Evolutionary conservation across 768 basidiomycete genomes (phyloP), one percentile per base, ranked within the genome.

Genomic region (Tricholoma sp.): DNA sequence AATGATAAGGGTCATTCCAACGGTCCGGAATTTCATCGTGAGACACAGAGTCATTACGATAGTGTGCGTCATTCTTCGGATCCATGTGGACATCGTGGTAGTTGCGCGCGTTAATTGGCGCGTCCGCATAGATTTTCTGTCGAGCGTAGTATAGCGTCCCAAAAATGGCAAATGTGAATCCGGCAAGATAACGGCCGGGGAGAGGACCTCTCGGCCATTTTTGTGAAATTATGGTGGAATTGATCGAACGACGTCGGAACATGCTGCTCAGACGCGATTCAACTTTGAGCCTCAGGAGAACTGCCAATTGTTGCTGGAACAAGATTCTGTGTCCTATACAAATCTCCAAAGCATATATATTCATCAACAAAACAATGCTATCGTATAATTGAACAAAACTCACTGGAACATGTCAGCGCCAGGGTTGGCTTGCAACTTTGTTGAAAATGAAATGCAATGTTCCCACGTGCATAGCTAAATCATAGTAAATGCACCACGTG

Each of bases 71-170:
- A 16, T 53, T 4, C 14, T 11, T 7, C 2, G 37, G 14, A 39
- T 52, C 32, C 10, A 43, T 10, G 5, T 16, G 35, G 22, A 34
- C 3, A 7, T 24, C 54, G 22, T 46, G 11, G n/a, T 50, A n/a
- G 1, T 49, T 6, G 21, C 9, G 22, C 8, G 27, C 19, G 10
- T 27, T 5, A 14, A 35, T 21, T 14, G n/a, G 7, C 4, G 50
- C 18, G 37, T 63, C 56, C 18, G 54, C 60, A 19, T 41, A 49
- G 18, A 60, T 49, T 41, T 24, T 39, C 18, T 50, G 35, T 16
- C 16, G 8, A 22, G 59, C 50, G 27, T 54, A 55, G n/a, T 54
- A 52, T 8, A 60, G 6, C 9, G 50, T 52, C 24, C 57, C 56
- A 10, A 58, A 35, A 62, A 47, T n/a, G 35, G 32, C 41, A 27